Evolutionary conservation across 371 early-diverging fungal genomes (phyloP).

Genomic region (Lichtheimia ornata): DNA sequence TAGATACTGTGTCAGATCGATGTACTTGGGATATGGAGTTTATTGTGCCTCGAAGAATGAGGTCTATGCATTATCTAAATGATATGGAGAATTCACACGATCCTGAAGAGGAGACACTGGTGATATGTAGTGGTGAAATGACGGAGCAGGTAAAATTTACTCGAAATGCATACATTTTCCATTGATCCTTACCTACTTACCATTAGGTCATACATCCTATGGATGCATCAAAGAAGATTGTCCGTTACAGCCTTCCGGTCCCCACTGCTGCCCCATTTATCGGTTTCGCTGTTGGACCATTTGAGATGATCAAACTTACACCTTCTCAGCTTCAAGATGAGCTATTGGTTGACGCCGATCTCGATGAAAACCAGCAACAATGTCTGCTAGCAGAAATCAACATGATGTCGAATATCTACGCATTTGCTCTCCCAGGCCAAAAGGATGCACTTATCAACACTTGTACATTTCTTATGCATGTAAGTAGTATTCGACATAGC

Average conservation of each 20-base stretch:
- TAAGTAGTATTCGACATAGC: constrained; percentile 22
- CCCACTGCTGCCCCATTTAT: constrained; percentile 73
- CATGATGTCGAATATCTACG: constrained; percentile 68
- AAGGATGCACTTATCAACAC: constrained; percentile 62
- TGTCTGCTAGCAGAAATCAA: constrained; percentile 49
- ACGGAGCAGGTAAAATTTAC: constrained; percentile 52
- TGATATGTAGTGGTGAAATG: constrained; percentile 78
- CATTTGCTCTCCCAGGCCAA: constrained; percentile 64
- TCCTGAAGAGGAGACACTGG: constrained; percentile 61
- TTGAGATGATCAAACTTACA: constrained; percentile 55
- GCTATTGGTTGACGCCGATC: constrained; percentile 46
- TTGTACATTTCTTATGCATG: constrained; percentile 68
- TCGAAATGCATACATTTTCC: neutral
- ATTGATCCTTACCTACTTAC: too few relatives aligned
- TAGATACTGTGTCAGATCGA: constrained; percentile 74
- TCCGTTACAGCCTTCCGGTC: constrained; percentile 61
- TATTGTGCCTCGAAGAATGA: constrained; percentile 63
- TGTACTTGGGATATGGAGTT: constrained; percentile 89
- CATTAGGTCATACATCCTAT: constrained; percentile 60
- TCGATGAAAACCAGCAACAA: constrained; percentile 52
- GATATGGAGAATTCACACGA: constrained; percentile 49
- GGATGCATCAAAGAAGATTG: constrained; percentile 57
- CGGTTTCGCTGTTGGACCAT: constrained; percentile 77
- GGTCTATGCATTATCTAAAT: constrained; percentile 2
- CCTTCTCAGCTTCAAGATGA: constrained; percentile 46